Percentiles rank a stretch among this genome's conserved stretches.
Conservation (phyloP, 2,329 filamentous ascomycete species). For the Dryadomyces quercus-mongolicae region DNA sequence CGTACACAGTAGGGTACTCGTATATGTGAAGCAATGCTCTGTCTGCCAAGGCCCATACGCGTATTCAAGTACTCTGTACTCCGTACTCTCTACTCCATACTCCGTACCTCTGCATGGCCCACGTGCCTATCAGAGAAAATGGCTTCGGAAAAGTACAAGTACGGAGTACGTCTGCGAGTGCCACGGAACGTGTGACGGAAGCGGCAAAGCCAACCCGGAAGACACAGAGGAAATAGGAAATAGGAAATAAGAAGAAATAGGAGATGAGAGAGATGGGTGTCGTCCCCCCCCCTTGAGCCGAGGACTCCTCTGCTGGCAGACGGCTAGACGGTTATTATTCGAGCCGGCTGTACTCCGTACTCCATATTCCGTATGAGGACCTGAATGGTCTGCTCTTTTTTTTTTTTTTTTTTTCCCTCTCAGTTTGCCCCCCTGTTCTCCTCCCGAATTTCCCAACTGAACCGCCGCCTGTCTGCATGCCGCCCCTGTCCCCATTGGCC, state of each 20-base stretch:
- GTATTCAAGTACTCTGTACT: not conserved
- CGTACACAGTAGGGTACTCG: no score
- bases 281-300: no score
- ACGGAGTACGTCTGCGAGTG: not conserved
- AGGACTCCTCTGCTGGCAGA: no score
- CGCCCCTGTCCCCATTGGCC: not conserved
- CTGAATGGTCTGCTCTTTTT: not conserved
- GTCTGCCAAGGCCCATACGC: not conserved
- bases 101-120: not conserved
- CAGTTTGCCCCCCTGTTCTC: not conserved
- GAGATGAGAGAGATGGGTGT: no score
- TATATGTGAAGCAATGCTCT: not conserved
- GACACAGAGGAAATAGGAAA: no score
- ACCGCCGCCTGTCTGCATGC: not conserved
- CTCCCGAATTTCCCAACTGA: not conserved
- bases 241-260: no score
- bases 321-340: no score
- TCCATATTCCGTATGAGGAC: no score
- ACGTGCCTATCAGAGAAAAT: no score
- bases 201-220: no score
- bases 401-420: not conserved
- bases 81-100: not conserved
- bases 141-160: not conserved
- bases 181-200: no score
- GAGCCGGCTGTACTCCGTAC: no score